Percentiles rank a stretch among this genome's conserved stretches.
Evolutionary conservation across 1,284 basidiomycete species (phyloP).

Genomic region (Malassezia psittaci): DNA sequence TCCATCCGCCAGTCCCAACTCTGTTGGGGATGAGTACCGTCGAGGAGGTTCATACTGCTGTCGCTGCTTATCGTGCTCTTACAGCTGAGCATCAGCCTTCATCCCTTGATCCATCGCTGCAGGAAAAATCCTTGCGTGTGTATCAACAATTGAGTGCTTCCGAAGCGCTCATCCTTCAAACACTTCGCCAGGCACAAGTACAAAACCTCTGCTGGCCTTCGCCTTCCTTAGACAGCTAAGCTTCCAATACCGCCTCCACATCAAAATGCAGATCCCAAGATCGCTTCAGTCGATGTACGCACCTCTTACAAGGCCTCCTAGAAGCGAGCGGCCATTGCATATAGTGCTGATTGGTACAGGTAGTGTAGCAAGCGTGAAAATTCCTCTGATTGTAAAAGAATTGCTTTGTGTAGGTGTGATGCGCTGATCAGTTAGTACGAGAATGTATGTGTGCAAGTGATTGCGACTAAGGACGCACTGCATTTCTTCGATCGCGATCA

Average conservation of each 20-base stretch:
- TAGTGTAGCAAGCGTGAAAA: slow-evolving; percentile 87
- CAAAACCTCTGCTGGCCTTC: slow-evolving; percentile 5
- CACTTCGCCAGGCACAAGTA: not conserved
- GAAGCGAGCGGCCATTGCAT: slow-evolving; percentile 49
- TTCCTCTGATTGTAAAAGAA: slow-evolving; percentile 72
- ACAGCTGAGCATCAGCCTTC: slow-evolving; percentile 1
- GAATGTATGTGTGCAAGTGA: slow-evolving; percentile 70
- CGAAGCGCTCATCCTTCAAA: not conserved
- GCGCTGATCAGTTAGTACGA: slow-evolving; percentile 17
- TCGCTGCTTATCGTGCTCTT: slow-evolving; percentile 34
- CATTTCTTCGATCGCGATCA: slow-evolving; percentile 62
- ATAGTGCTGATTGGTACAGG: slow-evolving; percentile 78
- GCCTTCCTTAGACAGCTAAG: slow-evolving; percentile 2
- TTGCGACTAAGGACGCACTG: slow-evolving; percentile 67
- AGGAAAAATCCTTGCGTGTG: not conserved
- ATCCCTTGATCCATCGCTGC: not conserved
- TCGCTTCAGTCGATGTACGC: slow-evolving; percentile 36
- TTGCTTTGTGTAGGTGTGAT: slow-evolving; percentile 51
- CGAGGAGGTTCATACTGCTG: slow-evolving; percentile 39
- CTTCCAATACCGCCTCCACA: not conserved
- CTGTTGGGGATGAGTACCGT: slow-evolving; percentile 40
- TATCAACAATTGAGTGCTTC: slow-evolving; percentile 4
- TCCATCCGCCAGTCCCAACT: slow-evolving; percentile 20
- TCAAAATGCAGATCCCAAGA: slow-evolving; percentile 15
- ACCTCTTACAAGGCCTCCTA: slow-evolving; percentile 24